phyloP scores from a whole-genome alignment of 2,329 filamentous ascomycete genomes.

The Botrytis porri region DNA sequence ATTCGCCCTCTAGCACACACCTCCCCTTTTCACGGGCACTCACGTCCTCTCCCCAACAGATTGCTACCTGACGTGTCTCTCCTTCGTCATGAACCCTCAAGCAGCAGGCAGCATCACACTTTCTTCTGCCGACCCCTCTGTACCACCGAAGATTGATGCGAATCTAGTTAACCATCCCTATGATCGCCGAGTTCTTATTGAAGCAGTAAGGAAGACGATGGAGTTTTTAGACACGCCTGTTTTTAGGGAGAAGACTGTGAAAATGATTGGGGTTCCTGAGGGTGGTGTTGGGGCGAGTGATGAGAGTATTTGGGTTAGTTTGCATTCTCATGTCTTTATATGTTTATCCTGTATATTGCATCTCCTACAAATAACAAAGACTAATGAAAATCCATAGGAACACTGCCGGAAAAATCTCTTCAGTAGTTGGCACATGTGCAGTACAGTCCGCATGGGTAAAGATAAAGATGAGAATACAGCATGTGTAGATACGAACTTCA shows the following conservation, averaged over 20 bases:
- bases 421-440: slow-evolving; percentile 13
- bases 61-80: slow-evolving; percentile 45
- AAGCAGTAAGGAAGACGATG: slow-evolving; percentile 38
- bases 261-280: slow-evolving; percentile 11
- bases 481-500: slow-evolving; percentile 50
- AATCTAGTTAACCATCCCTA: slow-evolving; percentile 56
- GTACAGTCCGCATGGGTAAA: not conserved
- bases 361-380: not conserved
- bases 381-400: not conserved
- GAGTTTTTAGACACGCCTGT: not conserved
- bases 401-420: not conserved
- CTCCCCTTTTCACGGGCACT: slow-evolving; percentile 39
- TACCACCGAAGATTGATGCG: slow-evolving; percentile 60
- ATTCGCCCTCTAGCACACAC: slow-evolving; percentile 23
- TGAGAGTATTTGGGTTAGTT: slow-evolving; percentile 12
- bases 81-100: slow-evolving; percentile 54
- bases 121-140: slow-evolving; percentile 58
- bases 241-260: not conserved
- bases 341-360: too few species aligned
- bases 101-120: slow-evolving; percentile 61
- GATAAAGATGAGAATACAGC: slow-evolving; percentile 41
- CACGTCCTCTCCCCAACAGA: slow-evolving; percentile 38
- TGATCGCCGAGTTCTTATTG: slow-evolving; percentile 49
- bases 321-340: not conserved
- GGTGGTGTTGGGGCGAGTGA: not conserved